A percentile compares a stretch with the other conserved stretches of the same genome.
Evolutionary conservation across 495 filamentous ascomycete genomes (phyloP).

Genomic region (Tuber microsphaerosporum): DNA sequence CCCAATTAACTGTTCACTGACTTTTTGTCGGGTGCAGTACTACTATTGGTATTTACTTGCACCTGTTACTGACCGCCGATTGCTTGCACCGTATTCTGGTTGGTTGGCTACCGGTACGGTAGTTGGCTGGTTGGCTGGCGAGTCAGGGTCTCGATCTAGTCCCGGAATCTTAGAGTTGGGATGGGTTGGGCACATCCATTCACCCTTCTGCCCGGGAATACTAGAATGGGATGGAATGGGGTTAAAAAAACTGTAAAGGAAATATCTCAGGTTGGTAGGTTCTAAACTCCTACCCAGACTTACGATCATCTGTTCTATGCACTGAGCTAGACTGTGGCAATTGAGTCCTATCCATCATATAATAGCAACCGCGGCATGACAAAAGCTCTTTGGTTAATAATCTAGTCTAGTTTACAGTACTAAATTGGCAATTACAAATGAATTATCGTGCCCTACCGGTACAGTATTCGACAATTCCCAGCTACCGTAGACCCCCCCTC

Average conservation of each 20-base stretch:
- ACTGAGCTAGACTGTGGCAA: neutral
- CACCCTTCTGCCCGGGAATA: neutral
- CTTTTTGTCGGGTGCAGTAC: too few relatives aligned
- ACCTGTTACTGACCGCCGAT: neutral
- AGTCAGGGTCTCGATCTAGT: neutral
- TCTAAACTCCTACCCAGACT: too few relatives aligned
- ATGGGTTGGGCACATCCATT: neutral
- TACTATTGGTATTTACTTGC: neutral
- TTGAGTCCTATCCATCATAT: too few relatives aligned
- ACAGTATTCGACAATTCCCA: too few relatives aligned
- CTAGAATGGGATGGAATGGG: neutral
- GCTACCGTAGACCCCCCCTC: too few relatives aligned
- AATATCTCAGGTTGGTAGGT: too few relatives aligned
- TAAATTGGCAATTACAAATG: neutral
- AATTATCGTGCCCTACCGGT: neutral
- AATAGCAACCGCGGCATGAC: neutral
- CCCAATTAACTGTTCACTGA: neutral
- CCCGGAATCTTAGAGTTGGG: neutral
- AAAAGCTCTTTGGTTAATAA: neutral
- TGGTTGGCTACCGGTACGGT: neutral
- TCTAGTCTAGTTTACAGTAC: neutral
- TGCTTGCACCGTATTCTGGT: neutral
- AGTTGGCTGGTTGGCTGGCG: neutral
- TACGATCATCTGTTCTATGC: neutral
- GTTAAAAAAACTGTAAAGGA: too few relatives aligned